A percentile compares a stretch with the other conserved stretches of the same genome.
Conservation (phyloP, 176 grass and related monocot genomes). For the Typha latifolia region DNA sequence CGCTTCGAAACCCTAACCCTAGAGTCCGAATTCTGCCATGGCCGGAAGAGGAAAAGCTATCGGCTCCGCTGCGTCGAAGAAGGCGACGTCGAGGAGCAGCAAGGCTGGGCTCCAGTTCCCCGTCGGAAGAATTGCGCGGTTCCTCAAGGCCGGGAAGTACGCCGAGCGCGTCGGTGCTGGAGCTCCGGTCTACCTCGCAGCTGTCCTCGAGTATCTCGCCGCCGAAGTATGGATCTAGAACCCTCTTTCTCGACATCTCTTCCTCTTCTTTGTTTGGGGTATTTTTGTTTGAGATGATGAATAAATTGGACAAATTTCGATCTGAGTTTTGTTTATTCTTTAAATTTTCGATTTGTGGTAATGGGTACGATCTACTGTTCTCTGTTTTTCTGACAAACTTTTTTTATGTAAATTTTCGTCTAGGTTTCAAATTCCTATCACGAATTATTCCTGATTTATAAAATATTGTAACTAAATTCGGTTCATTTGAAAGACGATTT, state of each 20-base stretch:
- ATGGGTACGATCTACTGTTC: too few relatives aligned
- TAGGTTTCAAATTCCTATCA: too few relatives aligned
- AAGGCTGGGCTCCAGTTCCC: slow-evolving; percentile 26
- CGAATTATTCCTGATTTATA: too few relatives aligned
- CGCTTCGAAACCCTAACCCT: background rate
- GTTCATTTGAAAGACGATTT: too few relatives aligned
- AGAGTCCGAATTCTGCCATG: slow-evolving; percentile 27
- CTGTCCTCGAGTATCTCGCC: slow-evolving; percentile 23
- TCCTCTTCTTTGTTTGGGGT: background rate
- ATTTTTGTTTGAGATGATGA: background rate
- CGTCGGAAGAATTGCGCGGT: slow-evolving; percentile 20
- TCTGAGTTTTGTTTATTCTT: background rate
- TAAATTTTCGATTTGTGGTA: background rate
- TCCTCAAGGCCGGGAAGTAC: slow-evolving; percentile 28
- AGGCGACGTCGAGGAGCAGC: slow-evolving; percentile 23
- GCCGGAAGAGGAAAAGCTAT: slow-evolving; percentile 37
- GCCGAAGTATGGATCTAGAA: slow-evolving; percentile 1
- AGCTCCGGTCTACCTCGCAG: slow-evolving; percentile 21
- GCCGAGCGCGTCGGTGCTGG: slow-evolving; percentile 25
- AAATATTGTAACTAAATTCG: too few relatives aligned
- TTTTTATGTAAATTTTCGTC: too few relatives aligned
- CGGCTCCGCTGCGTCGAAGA: slow-evolving; percentile 15
- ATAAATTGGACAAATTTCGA: background rate
- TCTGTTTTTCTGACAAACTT: too few relatives aligned
- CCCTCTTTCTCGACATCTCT: background rate